phyloP scores from a whole-genome alignment of 208 protist genomes.

The Leishmania guyanensis region DNA sequence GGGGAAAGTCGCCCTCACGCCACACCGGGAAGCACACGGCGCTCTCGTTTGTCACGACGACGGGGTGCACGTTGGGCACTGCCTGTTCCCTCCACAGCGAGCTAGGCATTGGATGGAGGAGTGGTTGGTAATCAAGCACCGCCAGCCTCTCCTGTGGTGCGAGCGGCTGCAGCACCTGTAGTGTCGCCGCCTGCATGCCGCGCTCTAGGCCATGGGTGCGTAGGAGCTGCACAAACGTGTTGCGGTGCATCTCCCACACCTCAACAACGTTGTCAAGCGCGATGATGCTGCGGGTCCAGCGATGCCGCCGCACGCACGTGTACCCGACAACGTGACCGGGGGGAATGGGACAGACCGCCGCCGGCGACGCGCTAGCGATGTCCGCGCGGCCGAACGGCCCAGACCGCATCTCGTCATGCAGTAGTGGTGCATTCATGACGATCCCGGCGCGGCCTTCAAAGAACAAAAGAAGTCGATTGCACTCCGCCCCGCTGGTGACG shows the following conservation, averaged over 20 bases:
- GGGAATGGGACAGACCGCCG: constrained; percentile 38
- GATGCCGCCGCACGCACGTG: constrained; percentile 79
- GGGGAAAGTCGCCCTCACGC: constrained; percentile 67
- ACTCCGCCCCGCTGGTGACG: constrained; percentile 65
- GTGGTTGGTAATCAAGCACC: constrained; percentile 74
- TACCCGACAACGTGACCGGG: constrained; percentile 67
- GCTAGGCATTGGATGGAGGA: constrained; percentile 65
- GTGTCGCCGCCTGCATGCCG: constrained; percentile 49
- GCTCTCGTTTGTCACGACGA: constrained; percentile 38
- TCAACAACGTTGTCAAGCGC: constrained; percentile 64
- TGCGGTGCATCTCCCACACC: constrained; percentile 76
- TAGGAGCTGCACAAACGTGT: constrained; percentile 60
- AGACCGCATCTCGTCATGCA: constrained; percentile 22
- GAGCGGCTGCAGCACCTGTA: constrained; percentile 84
- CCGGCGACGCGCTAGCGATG: constrained; percentile 19
- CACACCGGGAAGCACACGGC: constrained; percentile 57
- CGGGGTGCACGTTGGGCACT: constrained; percentile 70
- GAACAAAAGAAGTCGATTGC: constrained; percentile 75
- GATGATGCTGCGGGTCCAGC: constrained; percentile 66
- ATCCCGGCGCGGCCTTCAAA: constrained; percentile 58
- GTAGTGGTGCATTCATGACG: constrained; percentile 41
- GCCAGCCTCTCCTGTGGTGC: constrained; percentile 27
- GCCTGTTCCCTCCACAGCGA: constrained; percentile 71
- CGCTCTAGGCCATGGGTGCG: constrained; percentile 53
- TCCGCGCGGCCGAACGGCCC: constrained; percentile 15